These are phyloP conservation scores for Aristolochia fimbriata DNA, from an alignment of 164 flowering plant genomes.

Conservation along the genomic window DNA sequence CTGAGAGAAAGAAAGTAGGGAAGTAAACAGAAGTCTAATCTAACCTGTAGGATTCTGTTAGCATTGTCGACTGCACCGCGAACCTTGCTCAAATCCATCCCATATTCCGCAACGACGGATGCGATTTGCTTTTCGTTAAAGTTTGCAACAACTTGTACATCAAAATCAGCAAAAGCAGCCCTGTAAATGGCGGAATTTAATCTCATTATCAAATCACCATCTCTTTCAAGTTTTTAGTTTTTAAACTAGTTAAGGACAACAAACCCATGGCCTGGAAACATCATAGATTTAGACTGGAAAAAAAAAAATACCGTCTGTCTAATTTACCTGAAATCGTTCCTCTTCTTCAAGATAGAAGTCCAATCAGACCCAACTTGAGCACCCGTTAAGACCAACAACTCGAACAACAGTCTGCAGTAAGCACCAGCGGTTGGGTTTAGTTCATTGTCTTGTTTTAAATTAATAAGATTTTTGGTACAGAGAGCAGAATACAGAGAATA, in stretches of 20 bases:
- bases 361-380: constrained; percentile 93
- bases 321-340: constrained; percentile 59
- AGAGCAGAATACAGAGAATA: constrained; percentile 8
- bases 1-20: background rate
- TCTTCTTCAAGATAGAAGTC: constrained; percentile 77
- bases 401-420: constrained; percentile 61
- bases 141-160: constrained; percentile 54
- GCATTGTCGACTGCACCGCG: constrained; percentile 82
- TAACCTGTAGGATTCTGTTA: constrained; percentile 66
- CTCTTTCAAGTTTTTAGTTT: background rate
- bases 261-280: background rate
- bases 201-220: constrained; percentile 1
- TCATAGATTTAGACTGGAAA: background rate
- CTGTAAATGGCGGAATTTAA: constrained; percentile 25
- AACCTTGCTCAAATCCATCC: constrained; percentile 52
- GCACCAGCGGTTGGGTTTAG: background rate
- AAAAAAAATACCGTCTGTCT: background rate
- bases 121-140: constrained; percentile 52
- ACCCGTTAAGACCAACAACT: constrained; percentile 63
- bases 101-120: constrained; percentile 35
- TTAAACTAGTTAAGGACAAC: no score
- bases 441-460: background rate
- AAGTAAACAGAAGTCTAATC: background rate
- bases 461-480: background rate
- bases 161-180: constrained; percentile 69